Evolutionary conservation across 2,329 filamentous ascomycete genomes (phyloP), one percentile per base, ranked within the genome.

Genomic region (Fusarium keratoplasticum): DNA sequence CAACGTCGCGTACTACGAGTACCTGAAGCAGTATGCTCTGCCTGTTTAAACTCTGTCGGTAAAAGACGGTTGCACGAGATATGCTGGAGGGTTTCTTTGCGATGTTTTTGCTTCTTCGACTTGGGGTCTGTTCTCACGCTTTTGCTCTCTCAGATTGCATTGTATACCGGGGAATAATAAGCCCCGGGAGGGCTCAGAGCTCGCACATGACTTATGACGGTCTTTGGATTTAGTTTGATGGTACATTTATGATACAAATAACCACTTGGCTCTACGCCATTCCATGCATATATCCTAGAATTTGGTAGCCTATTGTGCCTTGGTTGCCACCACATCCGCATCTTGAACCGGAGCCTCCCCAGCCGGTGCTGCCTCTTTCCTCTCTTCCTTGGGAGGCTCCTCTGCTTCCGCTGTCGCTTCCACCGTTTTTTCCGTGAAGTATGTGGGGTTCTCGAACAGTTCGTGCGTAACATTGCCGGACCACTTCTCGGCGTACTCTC

Each of bases 1-100:
- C 63, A 95, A 95, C 78, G 84, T 94, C 57, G 86, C 87, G 60
- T 88, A 95, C 80, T 96, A 96, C 81, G 93, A 96, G 83, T 95
- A 95, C 80, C 84, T 96, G 82, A 95, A 93, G 88, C 88, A 90
- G 78, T 96, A 94, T 75, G 77, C 77, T 29, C 68, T 79, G 66
- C 57, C 63, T 25, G 60, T 77, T 22, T 74, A 74, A 60, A 16
- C 77, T 29, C 67, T 79, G 64, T 52, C 62, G 25, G 59, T 77
- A 18, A 72, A 74, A 59, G 35, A 29, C 33, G 44, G 40, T 22
- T 67, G 58, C 58, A 44, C 44, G 40, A 11, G 47, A 31, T 33
- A 42, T 38, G 29, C 33, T 67, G 47, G 69, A 57, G 58, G 72
- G 44, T 61, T 66, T 59, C 42, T 35, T 35, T 64, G 64, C 55